Conservation (phyloP, 176 grass and related monocot genomes). For the Melocanna baccifera region DNA sequence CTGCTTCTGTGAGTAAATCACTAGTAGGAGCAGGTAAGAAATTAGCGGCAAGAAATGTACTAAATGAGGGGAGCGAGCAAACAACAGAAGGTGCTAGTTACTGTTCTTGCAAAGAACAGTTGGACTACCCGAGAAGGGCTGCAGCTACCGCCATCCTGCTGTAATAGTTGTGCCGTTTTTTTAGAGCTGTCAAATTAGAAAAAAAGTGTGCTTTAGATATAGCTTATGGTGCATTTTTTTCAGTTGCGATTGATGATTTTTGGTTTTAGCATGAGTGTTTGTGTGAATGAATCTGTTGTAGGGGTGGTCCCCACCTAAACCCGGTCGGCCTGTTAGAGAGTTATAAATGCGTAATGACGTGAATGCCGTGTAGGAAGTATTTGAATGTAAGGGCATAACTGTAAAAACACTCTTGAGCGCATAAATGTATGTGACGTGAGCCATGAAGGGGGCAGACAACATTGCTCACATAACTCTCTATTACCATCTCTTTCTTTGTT, state of each 20-base stretch:
- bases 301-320: no score
- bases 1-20: neutral
- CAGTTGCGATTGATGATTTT: rapidly evolving
- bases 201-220: neutral
- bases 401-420: no score
- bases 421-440: no score
- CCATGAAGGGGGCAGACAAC: no score
- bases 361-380: no score
- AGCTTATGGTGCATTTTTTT: no score
- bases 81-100: neutral
- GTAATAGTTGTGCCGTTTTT: neutral
- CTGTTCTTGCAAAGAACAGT: neutral
- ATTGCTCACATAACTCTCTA: no score
- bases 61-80: neutral
- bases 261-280: rapidly evolving
- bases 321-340: no score
- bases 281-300: no score
- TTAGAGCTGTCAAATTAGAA: neutral
- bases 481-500: no score
- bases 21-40: neutral
- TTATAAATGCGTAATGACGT: no score
- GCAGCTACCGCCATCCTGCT: neutral
- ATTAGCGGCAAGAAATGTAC: neutral
- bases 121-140: neutral
- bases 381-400: no score